Evolutionary conservation across 2,329 filamentous ascomycete genomes (phyloP).

Genomic region (Fusarium praegraminearum): DNA sequence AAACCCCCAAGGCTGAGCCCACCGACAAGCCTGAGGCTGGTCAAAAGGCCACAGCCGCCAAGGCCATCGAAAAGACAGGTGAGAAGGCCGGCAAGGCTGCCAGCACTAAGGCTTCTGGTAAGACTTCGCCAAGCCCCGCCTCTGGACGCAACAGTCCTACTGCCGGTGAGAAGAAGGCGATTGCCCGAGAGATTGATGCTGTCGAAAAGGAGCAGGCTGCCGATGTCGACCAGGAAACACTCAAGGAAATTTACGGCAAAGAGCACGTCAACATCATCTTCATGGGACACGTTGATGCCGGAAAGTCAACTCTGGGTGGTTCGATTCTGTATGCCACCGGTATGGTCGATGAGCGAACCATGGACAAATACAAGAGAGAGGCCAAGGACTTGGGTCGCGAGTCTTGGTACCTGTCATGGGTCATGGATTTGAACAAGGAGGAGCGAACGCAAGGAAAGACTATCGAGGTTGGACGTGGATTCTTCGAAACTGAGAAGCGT

Average conservation of each 20-base stretch:
- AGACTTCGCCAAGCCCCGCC: slow-evolving; percentile 82
- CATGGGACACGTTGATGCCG: slow-evolving; percentile 97
- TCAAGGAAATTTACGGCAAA: slow-evolving; percentile 97
- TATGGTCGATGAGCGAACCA: slow-evolving; percentile 98
- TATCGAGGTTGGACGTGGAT: slow-evolving; percentile 94
- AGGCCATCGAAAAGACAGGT: slow-evolving; percentile 92
- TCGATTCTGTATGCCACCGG: slow-evolving; percentile 93
- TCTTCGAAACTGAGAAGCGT: slow-evolving; percentile 96
- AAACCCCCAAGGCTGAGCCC: slow-evolving; percentile 63
- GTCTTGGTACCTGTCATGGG: slow-evolving; percentile 99
- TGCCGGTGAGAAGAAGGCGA: slow-evolving; percentile 64
- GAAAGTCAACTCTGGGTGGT: slow-evolving; percentile 95
- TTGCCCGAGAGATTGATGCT: slow-evolving; percentile 78
- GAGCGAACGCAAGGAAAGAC: slow-evolving; percentile 97
- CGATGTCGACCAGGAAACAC: slow-evolving; percentile 76
- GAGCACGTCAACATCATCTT: slow-evolving; percentile 95
- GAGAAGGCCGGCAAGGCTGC: slow-evolving; percentile 64
- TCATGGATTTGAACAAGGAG: slow-evolving; percentile 95
- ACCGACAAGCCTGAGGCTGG: slow-evolving; percentile 72
- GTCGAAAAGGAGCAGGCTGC: slow-evolving; percentile 85
- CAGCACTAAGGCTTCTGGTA: slow-evolving; percentile 68
- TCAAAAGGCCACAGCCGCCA: slow-evolving; percentile 85
- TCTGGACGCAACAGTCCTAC: slow-evolving; percentile 88
- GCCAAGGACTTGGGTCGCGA: slow-evolving; percentile 96
- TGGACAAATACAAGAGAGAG: slow-evolving; percentile 98